phyloP scores from a whole-genome alignment of 768 basidiomycete genomes.

The Tricholoma hemisulphureum region DNA sequence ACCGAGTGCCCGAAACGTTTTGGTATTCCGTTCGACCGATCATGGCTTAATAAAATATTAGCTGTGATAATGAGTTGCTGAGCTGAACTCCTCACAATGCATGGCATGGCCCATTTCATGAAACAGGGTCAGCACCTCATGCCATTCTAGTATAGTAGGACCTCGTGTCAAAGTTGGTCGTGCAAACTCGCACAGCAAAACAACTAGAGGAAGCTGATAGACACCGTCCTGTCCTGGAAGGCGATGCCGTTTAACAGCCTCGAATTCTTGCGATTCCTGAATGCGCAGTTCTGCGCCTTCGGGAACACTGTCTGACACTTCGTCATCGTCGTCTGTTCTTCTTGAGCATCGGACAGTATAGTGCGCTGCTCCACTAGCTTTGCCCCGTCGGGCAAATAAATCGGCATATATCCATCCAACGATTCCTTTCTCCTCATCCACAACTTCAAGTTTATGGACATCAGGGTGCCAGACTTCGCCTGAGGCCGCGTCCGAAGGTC shows the following conservation, averaged over 20 bases:
- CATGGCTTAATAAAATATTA: conserved; percentile 66
- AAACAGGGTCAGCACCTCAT: conserved; percentile 90
- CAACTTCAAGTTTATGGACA: conserved; percentile 89
- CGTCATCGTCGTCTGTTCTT: conserved; percentile 89
- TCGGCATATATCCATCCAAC: conserved; percentile 97
- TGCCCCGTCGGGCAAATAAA: conserved; percentile 80
- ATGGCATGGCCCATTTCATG: conserved; percentile 99
- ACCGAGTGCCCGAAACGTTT: conserved; percentile 95
- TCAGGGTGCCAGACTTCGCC: conserved; percentile 91
- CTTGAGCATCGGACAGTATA: conserved; percentile 96
- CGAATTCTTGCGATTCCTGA: conserved; percentile 58
- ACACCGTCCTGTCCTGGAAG: conserved; percentile 63
- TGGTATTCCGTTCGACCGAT: conserved; percentile 96
- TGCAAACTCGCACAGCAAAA: conserved; percentile 85
- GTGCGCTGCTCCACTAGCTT: conserved; percentile 91
- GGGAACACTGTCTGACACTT: conserved; percentile 53
- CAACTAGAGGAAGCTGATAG: conserved; percentile 89
- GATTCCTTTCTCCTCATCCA: conserved; percentile 82
- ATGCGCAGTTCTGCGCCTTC: conserved; percentile 41
- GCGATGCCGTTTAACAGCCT: conserved; percentile 56
- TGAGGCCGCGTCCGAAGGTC: conserved; percentile 60
- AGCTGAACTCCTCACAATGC: conserved; percentile 72
- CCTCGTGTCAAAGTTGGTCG: conserved; percentile 58
- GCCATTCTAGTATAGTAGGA: conserved; percentile 81
- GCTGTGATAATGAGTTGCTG: background rate